phyloP scores from a whole-genome alignment of 1,284 basidiomycete genomes.

The Tilletiopsis washingtonensis region DNA sequence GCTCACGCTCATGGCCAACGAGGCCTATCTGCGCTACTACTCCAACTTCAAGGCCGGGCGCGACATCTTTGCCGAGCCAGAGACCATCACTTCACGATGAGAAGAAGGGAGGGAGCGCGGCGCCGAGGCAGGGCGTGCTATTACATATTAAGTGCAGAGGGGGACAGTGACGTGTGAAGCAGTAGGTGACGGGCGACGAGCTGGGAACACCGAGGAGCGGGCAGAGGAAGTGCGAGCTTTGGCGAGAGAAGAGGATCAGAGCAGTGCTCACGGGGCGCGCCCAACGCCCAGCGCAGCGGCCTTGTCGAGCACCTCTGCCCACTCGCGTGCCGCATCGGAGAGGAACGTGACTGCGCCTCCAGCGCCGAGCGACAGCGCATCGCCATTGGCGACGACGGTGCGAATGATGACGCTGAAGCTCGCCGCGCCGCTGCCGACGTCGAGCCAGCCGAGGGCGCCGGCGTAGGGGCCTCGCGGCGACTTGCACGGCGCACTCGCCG shows the following conservation, averaged over 20 bases:
- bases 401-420: slow-evolving; percentile 96
- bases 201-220: no score
- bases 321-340: slow-evolving; percentile 76
- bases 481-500: neutral
- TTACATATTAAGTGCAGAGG: no score
- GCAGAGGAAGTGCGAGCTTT: no score
- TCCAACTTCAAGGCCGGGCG: slow-evolving; percentile 2
- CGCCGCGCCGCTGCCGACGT: slow-evolving; percentile 64
- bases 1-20: slow-evolving; percentile 7
- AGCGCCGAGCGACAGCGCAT: slow-evolving; percentile 61
- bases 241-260: no score
- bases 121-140: no score
- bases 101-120: no score
- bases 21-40: slow-evolving; percentile 6
- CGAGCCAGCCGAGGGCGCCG: slow-evolving; percentile 72
- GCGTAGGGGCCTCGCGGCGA: slow-evolving; percentile 67
- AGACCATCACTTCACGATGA: no score
- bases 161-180: no score
- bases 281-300: slow-evolving; percentile 18
- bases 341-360: slow-evolving; percentile 93
- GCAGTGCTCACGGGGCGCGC: no score
- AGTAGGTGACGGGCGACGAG: no score
- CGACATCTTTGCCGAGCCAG: slow-evolving; percentile 1
- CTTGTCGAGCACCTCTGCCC: slow-evolving; percentile 88
- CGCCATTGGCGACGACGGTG: slow-evolving; percentile 73